Evolutionary conservation across 441 rosid genomes (phyloP).

Genomic region (Populus hybrid): DNA sequence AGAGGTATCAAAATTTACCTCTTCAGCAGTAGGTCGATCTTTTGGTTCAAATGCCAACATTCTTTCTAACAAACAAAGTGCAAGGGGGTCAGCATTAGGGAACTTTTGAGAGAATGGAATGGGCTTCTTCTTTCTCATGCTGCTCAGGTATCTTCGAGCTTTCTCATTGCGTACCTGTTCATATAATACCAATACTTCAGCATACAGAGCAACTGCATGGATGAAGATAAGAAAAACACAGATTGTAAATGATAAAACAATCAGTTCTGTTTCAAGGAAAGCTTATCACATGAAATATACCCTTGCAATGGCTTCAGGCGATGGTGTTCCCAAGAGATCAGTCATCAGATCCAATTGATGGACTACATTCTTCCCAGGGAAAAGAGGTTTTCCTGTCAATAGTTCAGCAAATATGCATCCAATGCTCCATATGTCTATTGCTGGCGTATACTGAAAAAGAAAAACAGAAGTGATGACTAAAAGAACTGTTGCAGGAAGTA

Average conservation of each 20-base stretch:
- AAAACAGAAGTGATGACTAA: conserved; percentile 12
- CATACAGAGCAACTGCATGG: background rate
- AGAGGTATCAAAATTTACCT: conserved; percentile 38
- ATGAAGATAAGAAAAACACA: conserved; percentile 3
- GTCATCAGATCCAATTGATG: conserved; percentile 95
- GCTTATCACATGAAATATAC: conserved; percentile 34
- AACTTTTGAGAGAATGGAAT: conserved; percentile 81
- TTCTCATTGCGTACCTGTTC: conserved; percentile 91
- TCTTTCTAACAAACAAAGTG: conserved; percentile 78
- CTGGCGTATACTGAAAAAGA: conserved; percentile 81
- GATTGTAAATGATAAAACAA: background rate
- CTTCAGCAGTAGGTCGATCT: conserved; percentile 93
- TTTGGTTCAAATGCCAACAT: conserved; percentile 96
- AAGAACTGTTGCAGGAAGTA: background rate
- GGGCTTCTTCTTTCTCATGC: conserved; percentile 90
- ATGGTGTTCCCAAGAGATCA: conserved; percentile 88
- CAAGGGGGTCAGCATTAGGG: conserved; percentile 87
- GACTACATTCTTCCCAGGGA: conserved; percentile 95
- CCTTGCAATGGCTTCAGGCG: conserved; percentile 91
- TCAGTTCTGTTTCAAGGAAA: conserved; percentile 3
- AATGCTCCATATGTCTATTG: conserved; percentile 97
- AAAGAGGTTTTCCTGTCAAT: conserved; percentile 89
- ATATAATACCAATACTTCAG: conserved; percentile 19
- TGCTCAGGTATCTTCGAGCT: conserved; percentile 89
- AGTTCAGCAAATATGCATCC: conserved; percentile 98